Evolutionary conservation across 2,329 filamentous ascomycete genomes (phyloP).

Genomic region (Fusarium chaquense): DNA sequence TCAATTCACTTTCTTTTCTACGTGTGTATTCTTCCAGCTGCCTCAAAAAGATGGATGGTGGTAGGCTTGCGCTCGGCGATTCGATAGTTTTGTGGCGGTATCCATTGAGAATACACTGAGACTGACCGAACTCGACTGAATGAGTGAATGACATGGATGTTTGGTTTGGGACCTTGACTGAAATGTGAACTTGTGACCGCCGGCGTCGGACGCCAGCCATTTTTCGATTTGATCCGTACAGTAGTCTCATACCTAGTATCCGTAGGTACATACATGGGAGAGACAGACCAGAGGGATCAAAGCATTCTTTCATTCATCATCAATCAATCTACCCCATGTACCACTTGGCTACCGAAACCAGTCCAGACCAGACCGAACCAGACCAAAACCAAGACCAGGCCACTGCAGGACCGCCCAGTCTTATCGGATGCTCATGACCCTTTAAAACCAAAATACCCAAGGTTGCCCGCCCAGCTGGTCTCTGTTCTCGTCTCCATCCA

Average conservation of each 20-base stretch:
- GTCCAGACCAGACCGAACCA: neutral
- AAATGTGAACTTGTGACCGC: conserved; percentile 45
- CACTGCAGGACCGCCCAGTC: neutral
- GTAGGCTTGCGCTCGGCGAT: conserved; percentile 14
- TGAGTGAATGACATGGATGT: conserved; percentile 26
- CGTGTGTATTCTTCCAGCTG: too few relatives aligned
- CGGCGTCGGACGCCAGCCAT: conserved; percentile 40
- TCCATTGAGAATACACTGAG: conserved; percentile 27
- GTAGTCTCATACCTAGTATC: neutral
- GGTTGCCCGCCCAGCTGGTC: conserved; percentile 23
- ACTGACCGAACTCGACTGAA: conserved; percentile 28
- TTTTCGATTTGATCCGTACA: conserved; percentile 25
- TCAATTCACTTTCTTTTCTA: neutral
- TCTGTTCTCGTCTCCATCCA: neutral
- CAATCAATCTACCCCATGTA: conserved; percentile 17
- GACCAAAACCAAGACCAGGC: neutral
- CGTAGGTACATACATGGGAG: neutral
- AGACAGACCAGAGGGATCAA: conserved; percentile 4
- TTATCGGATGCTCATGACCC: conserved; percentile 6
- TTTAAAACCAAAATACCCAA: conserved; percentile 37
- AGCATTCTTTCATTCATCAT: neutral
- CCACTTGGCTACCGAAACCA: conserved; percentile 29
- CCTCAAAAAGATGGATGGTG: neutral
- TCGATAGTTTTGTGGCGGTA: conserved; percentile 37
- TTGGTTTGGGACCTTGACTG: conserved; percentile 19